Conservation (phyloP, 73 alveolate species). For the Tetrahymena borealis region DNA sequence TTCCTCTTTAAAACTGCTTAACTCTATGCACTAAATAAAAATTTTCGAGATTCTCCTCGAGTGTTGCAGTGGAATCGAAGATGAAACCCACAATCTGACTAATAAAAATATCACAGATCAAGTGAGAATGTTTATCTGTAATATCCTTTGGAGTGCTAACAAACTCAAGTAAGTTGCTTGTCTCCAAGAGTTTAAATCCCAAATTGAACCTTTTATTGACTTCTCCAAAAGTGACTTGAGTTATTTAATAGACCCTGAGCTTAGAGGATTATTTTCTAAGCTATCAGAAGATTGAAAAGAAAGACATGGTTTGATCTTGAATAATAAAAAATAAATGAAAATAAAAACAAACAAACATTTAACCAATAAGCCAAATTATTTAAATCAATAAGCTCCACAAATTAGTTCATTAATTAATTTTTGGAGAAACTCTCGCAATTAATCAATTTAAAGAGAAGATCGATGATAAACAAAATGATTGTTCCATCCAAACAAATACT, state of each 20-base stretch:
- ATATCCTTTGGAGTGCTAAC: neutral
- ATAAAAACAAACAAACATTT: too few relatives aligned
- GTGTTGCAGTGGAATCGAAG: neutral
- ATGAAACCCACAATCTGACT: neutral
- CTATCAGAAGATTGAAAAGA: neutral
- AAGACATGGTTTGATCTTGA: too few relatives aligned
- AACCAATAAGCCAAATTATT: too few relatives aligned
- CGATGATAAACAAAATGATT: too few relatives aligned
- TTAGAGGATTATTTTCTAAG: neutral
- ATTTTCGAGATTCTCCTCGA: neutral
- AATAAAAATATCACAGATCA: neutral
- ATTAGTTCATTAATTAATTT: too few relatives aligned
- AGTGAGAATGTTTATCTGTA: neutral
- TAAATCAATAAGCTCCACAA: too few relatives aligned
- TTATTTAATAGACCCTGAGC: neutral
- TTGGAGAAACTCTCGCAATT: too few relatives aligned
- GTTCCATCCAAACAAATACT: too few relatives aligned
- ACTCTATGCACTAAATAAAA: neutral
- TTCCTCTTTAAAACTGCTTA: neutral
- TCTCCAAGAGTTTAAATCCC: neutral
- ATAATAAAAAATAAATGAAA: too few relatives aligned
- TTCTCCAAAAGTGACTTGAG: neutral
- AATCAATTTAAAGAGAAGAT: too few relatives aligned
- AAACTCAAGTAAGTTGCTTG: neutral
- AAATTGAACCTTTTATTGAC: neutral